These are phyloP conservation scores for Tolypocladium nubicola DNA, from an alignment of 2,329 filamentous ascomycete genomes.

Conservation along the genomic window DNA sequence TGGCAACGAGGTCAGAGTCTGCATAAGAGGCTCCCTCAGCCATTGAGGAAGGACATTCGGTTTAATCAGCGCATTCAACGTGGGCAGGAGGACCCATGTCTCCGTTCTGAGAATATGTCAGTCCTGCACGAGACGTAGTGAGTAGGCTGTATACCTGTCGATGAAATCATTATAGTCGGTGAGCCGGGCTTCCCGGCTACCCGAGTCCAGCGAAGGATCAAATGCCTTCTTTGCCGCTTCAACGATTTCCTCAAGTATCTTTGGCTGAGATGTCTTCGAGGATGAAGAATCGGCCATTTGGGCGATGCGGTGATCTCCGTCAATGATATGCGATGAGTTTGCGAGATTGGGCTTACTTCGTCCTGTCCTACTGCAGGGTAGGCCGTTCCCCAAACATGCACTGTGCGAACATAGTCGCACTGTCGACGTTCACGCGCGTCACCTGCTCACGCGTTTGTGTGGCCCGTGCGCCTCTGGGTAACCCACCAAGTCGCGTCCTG, in stretches of 20 bases:
- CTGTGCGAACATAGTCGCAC: background rate
- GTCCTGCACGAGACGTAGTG: background rate
- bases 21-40: slow-evolving; percentile 47
- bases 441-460: slow-evolving; percentile 15
- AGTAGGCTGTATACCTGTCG: slow-evolving; percentile 28
- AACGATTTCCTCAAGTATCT: slow-evolving; percentile 22
- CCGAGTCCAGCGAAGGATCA: slow-evolving; percentile 26
- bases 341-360: background rate
- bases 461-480: background rate
- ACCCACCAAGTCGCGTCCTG: background rate
- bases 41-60: slow-evolving; percentile 47
- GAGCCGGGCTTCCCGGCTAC: slow-evolving; percentile 21
- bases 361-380: background rate
- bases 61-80: slow-evolving; percentile 53
- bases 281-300: slow-evolving; percentile 17
- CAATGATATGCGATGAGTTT: background rate
- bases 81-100: slow-evolving; percentile 45
- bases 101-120: slow-evolving; percentile 16
- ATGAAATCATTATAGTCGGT: slow-evolving; percentile 36
- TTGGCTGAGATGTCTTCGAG: slow-evolving; percentile 11
- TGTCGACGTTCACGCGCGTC: slow-evolving; percentile 4
- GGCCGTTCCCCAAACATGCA: background rate
- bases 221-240: slow-evolving; percentile 38
- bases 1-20: slow-evolving; percentile 48
- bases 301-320: background rate